These are phyloP conservation scores for Pichia sp. DNA, from an alignment of 1,139 yeast species.

Conservation along the genomic window DNA sequence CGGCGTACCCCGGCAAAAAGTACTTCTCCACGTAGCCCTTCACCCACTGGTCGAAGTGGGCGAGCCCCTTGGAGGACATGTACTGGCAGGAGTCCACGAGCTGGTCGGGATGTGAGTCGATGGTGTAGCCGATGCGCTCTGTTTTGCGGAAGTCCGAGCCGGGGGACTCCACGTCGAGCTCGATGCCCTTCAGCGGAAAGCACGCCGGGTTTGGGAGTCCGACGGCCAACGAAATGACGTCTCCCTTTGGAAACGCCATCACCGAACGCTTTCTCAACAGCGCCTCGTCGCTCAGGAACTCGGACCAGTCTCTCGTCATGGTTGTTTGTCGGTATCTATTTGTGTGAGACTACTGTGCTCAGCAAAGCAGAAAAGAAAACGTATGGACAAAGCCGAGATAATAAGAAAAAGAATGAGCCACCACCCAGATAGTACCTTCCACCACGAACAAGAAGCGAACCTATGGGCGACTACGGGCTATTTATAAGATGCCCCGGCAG, in stretches of 20 bases:
- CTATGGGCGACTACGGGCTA: too few relatives aligned
- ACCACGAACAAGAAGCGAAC: too few relatives aligned
- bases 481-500: not conserved
- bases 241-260: constrained; percentile 24
- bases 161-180: constrained; percentile 25
- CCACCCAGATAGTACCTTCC: too few relatives aligned
- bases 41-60: constrained; percentile 25
- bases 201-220: constrained; percentile 31
- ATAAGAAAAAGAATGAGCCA: not conserved
- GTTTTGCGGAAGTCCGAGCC: constrained; percentile 23
- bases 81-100: constrained; percentile 30
- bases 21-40: constrained; percentile 20
- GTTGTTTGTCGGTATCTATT: not conserved
- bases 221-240: constrained; percentile 27
- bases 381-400: not conserved
- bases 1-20: constrained; percentile 35
- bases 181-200: constrained; percentile 29
- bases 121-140: constrained; percentile 36
- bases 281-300: constrained; percentile 28
- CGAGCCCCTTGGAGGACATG: constrained; percentile 26
- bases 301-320: constrained; percentile 28
- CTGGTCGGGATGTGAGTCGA: constrained; percentile 26
- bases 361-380: not conserved
- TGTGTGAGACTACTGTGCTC: too few relatives aligned
- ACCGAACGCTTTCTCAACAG: constrained; percentile 27